Conservation (phyloP, 305 asterid genomes). For the Euphrasia arctica region DNA sequence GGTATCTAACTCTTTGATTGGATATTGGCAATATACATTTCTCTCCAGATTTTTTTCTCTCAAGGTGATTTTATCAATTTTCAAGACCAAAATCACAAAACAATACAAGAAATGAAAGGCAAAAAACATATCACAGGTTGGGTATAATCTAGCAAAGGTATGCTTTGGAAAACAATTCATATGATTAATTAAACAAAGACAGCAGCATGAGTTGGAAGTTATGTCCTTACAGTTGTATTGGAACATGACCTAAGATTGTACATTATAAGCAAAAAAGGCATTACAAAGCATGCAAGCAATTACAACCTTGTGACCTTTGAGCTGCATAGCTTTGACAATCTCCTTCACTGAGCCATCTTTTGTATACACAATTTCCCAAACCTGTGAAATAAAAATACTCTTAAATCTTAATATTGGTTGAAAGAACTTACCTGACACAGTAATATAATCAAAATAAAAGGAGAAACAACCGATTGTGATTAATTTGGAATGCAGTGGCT, state of each 20-base stretch:
- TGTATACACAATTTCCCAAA: constrained; percentile 93
- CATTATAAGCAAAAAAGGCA: constrained; percentile 17
- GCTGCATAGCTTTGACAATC: constrained; percentile 86
- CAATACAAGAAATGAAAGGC: background rate
- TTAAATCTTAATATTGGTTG: constrained; percentile 10
- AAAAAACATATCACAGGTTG: constrained; percentile 6
- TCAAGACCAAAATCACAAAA: background rate
- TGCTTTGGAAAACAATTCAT: constrained; percentile 6
- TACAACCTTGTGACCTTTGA: constrained; percentile 97
- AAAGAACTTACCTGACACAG: constrained; percentile 5
- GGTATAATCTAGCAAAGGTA: constrained; percentile 7
- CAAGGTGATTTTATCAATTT: constrained; percentile 1
- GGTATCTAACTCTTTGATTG: background rate
- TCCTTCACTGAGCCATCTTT: constrained; percentile 98
- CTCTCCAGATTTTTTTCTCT: background rate
- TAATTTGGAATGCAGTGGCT: background rate
- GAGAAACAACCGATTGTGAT: background rate
- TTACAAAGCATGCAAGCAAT: constrained; percentile 18
- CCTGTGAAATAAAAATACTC: constrained; percentile 42
- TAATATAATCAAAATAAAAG: background rate
- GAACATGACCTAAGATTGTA: background rate
- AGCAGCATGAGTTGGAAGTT: constrained; percentile 14
- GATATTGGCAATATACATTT: constrained; percentile 13
- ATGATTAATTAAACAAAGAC: constrained; percentile 17
- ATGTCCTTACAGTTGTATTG: constrained; percentile 3